These are phyloP conservation scores for Leishmania tropica DNA, from an alignment of 208 protist species.

Conservation along the genomic window DNA sequence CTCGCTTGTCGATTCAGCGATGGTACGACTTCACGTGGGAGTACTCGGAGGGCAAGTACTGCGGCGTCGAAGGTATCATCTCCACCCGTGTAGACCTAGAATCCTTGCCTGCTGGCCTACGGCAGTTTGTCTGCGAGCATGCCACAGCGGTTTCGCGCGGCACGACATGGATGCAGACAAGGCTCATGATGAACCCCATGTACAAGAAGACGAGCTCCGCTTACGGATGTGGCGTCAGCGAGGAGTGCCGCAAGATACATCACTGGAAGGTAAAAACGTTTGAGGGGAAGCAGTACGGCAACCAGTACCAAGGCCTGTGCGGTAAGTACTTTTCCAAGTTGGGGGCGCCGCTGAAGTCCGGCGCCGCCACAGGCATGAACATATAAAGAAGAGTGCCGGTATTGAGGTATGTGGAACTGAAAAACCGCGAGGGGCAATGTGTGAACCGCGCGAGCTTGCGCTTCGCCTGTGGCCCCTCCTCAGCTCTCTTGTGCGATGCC, in stretches of 20 bases:
- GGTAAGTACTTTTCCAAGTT: slow-evolving; percentile 68
- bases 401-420: neutral
- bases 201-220: slow-evolving; percentile 72
- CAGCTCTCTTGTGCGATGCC: neutral
- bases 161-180: slow-evolving; percentile 33
- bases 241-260: slow-evolving; percentile 66
- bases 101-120: slow-evolving; percentile 52
- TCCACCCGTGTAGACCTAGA: slow-evolving; percentile 70
- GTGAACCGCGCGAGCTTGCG: neutral
- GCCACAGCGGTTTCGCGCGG: slow-evolving; percentile 29
- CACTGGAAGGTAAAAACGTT: slow-evolving; percentile 71
- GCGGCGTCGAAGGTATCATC: slow-evolving; percentile 68
- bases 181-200: slow-evolving; percentile 60
- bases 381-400: slow-evolving; percentile 35
- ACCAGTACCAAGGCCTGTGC: slow-evolving; percentile 70
- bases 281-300: slow-evolving; percentile 71
- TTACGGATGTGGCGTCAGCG: slow-evolving; percentile 68
- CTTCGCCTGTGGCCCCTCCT: neutral
- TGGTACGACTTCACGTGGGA: slow-evolving; percentile 88
- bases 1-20: slow-evolving; percentile 66
- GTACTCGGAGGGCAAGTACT: slow-evolving; percentile 67
- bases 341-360: slow-evolving; percentile 36
- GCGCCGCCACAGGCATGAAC: slow-evolving; percentile 76
- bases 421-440: neutral
- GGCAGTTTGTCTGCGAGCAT: slow-evolving; percentile 66